phyloP scores from a whole-genome alignment of 1,284 basidiomycete species.

The Malassezia restricta region DNA sequence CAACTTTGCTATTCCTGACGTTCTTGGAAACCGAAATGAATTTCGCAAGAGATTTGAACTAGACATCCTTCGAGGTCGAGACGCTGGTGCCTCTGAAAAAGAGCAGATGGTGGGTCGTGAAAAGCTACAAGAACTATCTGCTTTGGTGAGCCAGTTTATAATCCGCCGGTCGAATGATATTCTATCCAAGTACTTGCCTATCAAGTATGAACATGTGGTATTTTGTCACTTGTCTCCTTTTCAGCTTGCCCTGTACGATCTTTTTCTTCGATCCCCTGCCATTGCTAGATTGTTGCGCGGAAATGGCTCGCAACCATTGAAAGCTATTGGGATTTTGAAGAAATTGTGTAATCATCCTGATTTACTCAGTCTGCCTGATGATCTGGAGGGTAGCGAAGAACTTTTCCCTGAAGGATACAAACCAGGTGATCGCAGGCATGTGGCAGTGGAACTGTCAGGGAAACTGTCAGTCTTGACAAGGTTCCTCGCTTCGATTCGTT shows the following conservation, averaged over 20 bases:
- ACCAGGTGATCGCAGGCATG: constrained; percentile 48
- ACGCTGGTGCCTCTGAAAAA: constrained; percentile 73
- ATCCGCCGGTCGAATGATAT: constrained; percentile 94
- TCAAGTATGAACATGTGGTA: constrained; percentile 98
- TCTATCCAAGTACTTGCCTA: constrained; percentile 88
- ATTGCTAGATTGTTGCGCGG: constrained; percentile 84
- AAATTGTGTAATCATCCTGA: constrained; percentile 98
- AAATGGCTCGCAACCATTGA: constrained; percentile 82
- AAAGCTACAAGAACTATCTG: constrained; percentile 86
- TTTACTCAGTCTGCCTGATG: constrained; percentile 71
- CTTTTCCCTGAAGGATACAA: constrained; percentile 72
- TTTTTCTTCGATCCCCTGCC: constrained; percentile 87
- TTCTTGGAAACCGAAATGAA: constrained; percentile 77
- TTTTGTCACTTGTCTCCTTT: constrained; percentile 83
- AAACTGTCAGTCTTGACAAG: constrained; percentile 75
- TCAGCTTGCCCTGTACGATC: constrained; percentile 75
- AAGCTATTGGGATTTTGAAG: constrained; percentile 90
- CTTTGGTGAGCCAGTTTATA: constrained; percentile 85
- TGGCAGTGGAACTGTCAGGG: constrained; percentile 34
- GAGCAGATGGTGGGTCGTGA: constrained; percentile 72
- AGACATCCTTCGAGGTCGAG: constrained; percentile 81
- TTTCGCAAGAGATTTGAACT: constrained; percentile 96
- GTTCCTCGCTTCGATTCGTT: constrained; percentile 36
- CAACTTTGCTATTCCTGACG: constrained; percentile 92
- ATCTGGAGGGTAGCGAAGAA: constrained; percentile 71